Evolutionary conservation across 2,329 filamentous ascomycete species (phyloP).

Genomic region (Fusarium virguliforme): DNA sequence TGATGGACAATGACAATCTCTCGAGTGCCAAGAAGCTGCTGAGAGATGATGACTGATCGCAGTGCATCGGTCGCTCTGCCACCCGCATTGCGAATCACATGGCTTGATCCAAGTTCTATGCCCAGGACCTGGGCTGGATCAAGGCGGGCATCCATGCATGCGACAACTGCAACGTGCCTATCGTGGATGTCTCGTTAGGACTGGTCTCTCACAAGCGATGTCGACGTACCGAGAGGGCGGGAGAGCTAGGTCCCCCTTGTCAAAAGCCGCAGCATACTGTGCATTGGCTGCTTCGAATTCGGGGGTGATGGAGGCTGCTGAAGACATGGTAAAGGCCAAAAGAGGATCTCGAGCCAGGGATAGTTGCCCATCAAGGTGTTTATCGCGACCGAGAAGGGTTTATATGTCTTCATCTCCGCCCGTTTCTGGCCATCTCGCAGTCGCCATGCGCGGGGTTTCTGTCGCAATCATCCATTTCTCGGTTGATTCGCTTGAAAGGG

Average conservation of each 20-base stretch:
- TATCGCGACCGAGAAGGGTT: not conserved
- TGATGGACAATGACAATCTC: conserved; percentile 84
- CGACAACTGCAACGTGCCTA: conserved; percentile 66
- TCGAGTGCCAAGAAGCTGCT: conserved; percentile 82
- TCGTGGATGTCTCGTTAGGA: too few relatives aligned
- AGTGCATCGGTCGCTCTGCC: conserved; percentile 78
- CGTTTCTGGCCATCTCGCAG: conserved; percentile 2
- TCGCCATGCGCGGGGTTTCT: conserved; percentile 43
- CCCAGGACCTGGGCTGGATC: conserved; percentile 63
- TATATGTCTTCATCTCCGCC: conserved; percentile 7
- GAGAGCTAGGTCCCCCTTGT: conserved; percentile 45
- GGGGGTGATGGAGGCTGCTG: conserved; percentile 34
- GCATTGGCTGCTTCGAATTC: conserved; percentile 48
- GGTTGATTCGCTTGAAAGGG: not conserved
- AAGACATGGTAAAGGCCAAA: conserved; percentile 27
- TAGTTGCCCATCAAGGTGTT: not conserved
- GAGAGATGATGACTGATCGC: conserved; percentile 82
- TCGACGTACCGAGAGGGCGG: conserved; percentile 45
- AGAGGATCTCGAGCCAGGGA: not conserved
- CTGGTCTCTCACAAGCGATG: too few relatives aligned
- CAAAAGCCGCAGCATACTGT: conserved; percentile 43
- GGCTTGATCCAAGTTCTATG: conserved; percentile 74
- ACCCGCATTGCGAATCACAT: conserved; percentile 85
- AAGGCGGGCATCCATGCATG: conserved; percentile 86
- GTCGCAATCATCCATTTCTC: conserved; percentile 34